phyloP scores from a whole-genome alignment of 257 asterid species.

The Solanum arcanum region DNA sequence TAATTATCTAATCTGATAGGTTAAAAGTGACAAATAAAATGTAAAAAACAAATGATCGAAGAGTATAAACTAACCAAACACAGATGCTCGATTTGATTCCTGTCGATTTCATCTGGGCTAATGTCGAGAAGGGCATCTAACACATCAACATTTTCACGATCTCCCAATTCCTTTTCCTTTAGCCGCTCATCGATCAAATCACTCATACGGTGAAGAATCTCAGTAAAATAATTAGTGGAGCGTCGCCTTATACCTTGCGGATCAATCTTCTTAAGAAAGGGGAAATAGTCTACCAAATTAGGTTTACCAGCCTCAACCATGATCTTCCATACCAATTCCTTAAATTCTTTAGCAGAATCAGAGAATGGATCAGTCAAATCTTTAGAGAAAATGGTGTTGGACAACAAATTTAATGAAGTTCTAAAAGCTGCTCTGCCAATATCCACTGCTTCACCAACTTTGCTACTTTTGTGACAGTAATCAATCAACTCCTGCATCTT shows the following conservation, averaged over 20 bases:
- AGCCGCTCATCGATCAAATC: constrained; percentile 24
- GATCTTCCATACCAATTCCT: constrained; percentile 28
- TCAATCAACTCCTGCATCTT: constrained; percentile 35
- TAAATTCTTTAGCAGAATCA: constrained; percentile 39
- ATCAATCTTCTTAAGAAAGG: constrained; percentile 21
- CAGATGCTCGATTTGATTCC: constrained; percentile 53
- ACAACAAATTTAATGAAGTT: constrained; percentile 31
- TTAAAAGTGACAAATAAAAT: neutral
- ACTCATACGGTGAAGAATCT: constrained; percentile 17
- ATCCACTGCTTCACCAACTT: constrained; percentile 20
- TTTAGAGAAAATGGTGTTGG: constrained; percentile 41
- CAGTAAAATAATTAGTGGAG: neutral
- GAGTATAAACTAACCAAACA: constrained; percentile 30
- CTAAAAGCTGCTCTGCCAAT: constrained; percentile 10
- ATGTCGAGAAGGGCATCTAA: constrained; percentile 14
- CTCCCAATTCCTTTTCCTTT: constrained; percentile 2
- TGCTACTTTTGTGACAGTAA: constrained; percentile 12
- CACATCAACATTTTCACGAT: constrained; percentile 13
- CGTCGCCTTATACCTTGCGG: constrained; percentile 31
- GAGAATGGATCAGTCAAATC: constrained; percentile 35
- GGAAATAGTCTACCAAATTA: constrained; percentile 39
- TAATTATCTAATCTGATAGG: too few species aligned
- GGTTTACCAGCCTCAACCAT: constrained; percentile 23
- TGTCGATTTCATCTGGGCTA: constrained; percentile 40
- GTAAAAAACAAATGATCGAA: neutral